phyloP scores from a whole-genome alignment of 108 stramenopile genomes.

The Stephanodiscus minutulus region DNA sequence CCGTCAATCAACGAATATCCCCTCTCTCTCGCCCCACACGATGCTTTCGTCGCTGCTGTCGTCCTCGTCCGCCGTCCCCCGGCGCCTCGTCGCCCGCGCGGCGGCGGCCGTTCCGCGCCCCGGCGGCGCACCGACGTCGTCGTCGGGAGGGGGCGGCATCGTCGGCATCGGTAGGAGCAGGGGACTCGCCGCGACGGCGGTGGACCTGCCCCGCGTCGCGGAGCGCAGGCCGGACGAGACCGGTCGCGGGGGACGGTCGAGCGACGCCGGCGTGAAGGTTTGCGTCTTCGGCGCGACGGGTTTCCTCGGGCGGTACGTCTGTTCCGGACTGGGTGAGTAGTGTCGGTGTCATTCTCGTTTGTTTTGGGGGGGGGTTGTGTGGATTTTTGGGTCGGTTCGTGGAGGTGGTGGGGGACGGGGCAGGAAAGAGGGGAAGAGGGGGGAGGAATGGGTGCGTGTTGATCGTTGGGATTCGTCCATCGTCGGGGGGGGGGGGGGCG shows the following conservation, averaged over 20 bases:
- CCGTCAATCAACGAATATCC: no score
- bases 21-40: no score
- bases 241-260: conserved; percentile 72
- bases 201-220: conserved; percentile 53
- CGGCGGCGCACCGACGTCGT: no score
- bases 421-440: no score
- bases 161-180: not conserved
- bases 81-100: no score
- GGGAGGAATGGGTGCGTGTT: no score
- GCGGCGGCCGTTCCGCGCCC: no score
- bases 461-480: no score
- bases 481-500: no score
- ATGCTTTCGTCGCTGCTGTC: no score
- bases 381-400: not conserved
- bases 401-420: not conserved
- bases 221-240: conserved; percentile 64
- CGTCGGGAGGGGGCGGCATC: no score
- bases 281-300: conserved; percentile 94
- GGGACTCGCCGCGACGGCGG: conserved; percentile 1
- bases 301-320: conserved; percentile 92
- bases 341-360: not conserved
- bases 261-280: conserved; percentile 78
- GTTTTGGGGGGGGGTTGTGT: not conserved
- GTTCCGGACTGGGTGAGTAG: conserved; percentile 68
- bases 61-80: no score